Conservation (phyloP, 768 basidiomycete genomes). For the Udeniomyces megalosporus region DNA sequence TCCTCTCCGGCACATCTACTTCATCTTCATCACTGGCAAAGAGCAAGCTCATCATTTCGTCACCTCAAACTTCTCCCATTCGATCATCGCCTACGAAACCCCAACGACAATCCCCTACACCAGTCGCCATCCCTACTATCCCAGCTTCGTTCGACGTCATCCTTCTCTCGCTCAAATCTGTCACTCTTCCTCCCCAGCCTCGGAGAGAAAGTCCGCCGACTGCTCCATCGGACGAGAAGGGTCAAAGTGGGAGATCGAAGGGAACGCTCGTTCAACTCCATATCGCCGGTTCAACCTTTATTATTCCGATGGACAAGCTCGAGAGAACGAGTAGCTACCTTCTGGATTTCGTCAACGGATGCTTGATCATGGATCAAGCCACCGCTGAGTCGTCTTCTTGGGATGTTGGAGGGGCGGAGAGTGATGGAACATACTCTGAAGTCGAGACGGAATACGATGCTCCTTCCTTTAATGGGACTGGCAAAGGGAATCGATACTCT, state of each 20-base stretch:
- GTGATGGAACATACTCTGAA: background rate
- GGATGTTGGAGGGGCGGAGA: background rate
- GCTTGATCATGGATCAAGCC: background rate
- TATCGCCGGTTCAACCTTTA: slow-evolving; percentile 8
- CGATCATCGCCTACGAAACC: background rate
- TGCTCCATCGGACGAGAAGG: background rate
- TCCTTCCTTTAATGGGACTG: background rate
- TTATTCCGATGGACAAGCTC: slow-evolving; percentile 2
- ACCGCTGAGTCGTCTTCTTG: too few species aligned
- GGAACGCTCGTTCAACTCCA: slow-evolving; percentile 10
- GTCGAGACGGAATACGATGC: slow-evolving; percentile 1
- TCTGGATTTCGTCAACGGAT: background rate
- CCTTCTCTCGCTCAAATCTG: slow-evolving; percentile 5
- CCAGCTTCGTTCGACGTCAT: slow-evolving; percentile 1
- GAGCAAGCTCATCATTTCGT: background rate
- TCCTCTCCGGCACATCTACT: too few species aligned
- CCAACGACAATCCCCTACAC: background rate
- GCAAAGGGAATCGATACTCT: background rate
- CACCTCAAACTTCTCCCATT: background rate
- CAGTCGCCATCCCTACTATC: background rate
- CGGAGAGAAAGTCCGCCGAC: too few species aligned
- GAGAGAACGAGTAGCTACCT: background rate
- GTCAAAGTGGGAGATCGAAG: background rate
- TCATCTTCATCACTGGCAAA: background rate
- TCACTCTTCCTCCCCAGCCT: slow-evolving; percentile 6